phyloP scores from a whole-genome alignment of 176 grass and related monocot genomes.

The Oryza rufipogon region DNA sequence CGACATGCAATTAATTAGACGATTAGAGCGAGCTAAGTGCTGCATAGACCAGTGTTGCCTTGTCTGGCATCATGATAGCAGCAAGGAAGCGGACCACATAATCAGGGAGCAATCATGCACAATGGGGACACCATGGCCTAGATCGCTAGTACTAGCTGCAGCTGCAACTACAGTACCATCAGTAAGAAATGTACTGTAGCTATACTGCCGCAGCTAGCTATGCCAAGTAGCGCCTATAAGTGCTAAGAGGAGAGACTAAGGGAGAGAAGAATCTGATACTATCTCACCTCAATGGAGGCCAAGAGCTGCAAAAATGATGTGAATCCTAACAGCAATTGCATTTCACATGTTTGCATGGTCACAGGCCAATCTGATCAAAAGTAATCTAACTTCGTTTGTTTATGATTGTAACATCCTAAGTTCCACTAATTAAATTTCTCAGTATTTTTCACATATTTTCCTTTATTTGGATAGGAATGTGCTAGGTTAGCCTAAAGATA shows the following conservation, averaged over 20 bases:
- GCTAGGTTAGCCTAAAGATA: background rate
- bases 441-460: conserved; percentile 19
- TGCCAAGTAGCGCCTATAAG: no score
- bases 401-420: background rate
- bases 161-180: no score
- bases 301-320: background rate
- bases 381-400: background rate
- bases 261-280: background rate
- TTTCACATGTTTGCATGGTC: background rate
- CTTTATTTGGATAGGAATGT: conserved; percentile 21
- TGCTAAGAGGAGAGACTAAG: background rate
- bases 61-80: background rate
- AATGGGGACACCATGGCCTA: background rate
- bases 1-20: background rate
- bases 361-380: background rate
- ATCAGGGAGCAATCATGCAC: background rate
- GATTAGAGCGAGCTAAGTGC: background rate
- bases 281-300: background rate
- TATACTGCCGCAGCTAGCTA: no score
- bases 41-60: background rate
- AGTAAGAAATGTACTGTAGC: no score
- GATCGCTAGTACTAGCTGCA: no score
- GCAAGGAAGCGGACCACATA: background rate
- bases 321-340: background rate
- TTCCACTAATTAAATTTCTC: background rate